Evolutionary conservation across 2,329 filamentous ascomycete species (phyloP), one percentile per base, ranked within the genome.

Genomic region (Aureobasidium sp.): DNA sequence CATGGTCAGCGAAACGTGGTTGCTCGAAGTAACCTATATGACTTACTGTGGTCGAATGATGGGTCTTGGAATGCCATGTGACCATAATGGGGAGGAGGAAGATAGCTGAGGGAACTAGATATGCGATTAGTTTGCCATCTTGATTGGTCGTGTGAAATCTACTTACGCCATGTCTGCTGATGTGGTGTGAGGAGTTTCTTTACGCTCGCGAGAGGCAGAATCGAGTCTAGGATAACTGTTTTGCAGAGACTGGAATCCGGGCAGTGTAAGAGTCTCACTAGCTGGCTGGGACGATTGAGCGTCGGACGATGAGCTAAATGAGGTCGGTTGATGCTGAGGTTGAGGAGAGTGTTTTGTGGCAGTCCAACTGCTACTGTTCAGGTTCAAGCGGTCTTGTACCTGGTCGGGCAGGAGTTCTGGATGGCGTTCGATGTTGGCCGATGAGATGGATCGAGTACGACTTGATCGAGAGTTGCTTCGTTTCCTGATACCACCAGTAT

Each of bases 71-170:
- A 63, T 27, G 62, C 62, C 55, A 63, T 59, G 48, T 66, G 63
- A 51, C 70, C 70, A 67, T 74, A 74, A 44, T 72, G 70, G 44
- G 71, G 70, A 63, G 72, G 72, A 53, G 73, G 70, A 27, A 74
- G 67, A 64, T 70, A 72, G 32, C 70, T 71, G 57, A 74, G 65
- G 41, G 72, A 74, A 64, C 72, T 73, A 62, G 53, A 39, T 15
- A 8, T 4, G 10, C 7, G 2, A 20, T 63, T 48, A 63, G 56
- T 36, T 12, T 12, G 27, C 8, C 20, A 10, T 32, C 20, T 37
- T 13, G 7, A 6, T 44, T 39, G 32, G 20, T 20, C 7, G n/a
- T 48, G 1, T 3, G 2, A 6, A 7, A 26, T 1, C 7, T 1
- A 63, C 69, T 63, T 64, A 73, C 71, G 71, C 72, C 72, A 74